A percentile compares a stretch with the other conserved stretches of the same genome.
Conservation (phyloP, 2,329 filamentous ascomycete species). For the Ophiosphaerella narmari region DNA sequence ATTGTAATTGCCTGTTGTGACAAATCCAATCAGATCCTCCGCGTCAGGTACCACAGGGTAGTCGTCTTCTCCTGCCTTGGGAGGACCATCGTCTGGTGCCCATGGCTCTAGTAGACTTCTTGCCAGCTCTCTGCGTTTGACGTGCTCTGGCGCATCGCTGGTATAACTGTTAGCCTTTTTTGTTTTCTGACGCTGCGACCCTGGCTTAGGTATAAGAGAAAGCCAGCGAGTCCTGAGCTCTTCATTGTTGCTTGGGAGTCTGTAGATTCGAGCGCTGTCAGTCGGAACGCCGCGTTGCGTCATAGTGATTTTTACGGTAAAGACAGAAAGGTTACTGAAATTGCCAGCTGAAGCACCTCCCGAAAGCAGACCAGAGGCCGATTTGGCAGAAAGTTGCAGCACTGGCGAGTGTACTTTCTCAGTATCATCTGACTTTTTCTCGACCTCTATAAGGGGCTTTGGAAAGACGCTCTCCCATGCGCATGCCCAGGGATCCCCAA, state of each 20-base stretch:
- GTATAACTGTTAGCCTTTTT: conserved; percentile 11
- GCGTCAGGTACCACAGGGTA: conserved; percentile 74
- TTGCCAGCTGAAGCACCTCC: conserved; percentile 2
- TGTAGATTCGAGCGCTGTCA: conserved; percentile 81
- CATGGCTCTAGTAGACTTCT: conserved; percentile 28
- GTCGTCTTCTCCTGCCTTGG: conserved; percentile 37
- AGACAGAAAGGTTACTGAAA: conserved; percentile 38
- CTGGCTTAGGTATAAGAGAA: conserved; percentile 54
- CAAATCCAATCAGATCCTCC: conserved; percentile 82
- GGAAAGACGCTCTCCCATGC: conserved; percentile 76
- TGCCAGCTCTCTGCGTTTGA: conserved; percentile 29
- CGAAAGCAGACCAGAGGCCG: conserved; percentile 34
- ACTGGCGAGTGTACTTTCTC: conserved; percentile 23
- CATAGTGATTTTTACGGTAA: conserved; percentile 70
- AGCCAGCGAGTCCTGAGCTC: conserved; percentile 75
- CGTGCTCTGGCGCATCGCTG: conserved; percentile 25
- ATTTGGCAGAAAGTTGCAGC: conserved; percentile 25
- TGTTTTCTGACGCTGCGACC: conserved; percentile 8
- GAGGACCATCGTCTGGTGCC: conserved; percentile 3
- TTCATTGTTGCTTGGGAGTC: conserved; percentile 65
- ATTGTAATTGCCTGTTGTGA: conserved; percentile 84
- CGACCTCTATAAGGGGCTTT: background rate
- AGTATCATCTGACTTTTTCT: conserved; percentile 6
- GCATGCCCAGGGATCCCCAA: conserved; percentile 81
- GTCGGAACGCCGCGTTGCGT: conserved; percentile 71